Evolutionary conservation across 305 asterid species (phyloP), one percentile per base, ranked within the genome.

Genomic region (Fraxinus latifolia): DNA sequence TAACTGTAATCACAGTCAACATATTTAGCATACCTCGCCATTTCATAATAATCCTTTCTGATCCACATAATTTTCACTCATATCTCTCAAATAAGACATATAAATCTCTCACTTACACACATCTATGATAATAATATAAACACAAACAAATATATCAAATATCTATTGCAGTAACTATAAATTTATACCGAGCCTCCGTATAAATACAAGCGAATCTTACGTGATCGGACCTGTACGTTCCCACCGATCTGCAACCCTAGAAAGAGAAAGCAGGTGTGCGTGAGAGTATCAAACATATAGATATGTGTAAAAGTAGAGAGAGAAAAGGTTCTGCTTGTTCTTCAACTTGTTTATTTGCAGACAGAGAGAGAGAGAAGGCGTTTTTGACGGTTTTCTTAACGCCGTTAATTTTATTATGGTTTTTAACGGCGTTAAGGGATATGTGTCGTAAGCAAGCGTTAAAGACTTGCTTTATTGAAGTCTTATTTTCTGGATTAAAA

Each of bases 361-460:
- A 53, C 79, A 78, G 74, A 79, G 80, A 39, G 87, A 83, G 88
- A 85, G 77, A 60, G 77, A 53, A 76, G 21, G 84, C 81, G 85
- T 47, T 83, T 80, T 83, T 78, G 87, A 88, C 86, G 83, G 85
- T 81, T 85, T 60, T 15, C 74, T 76, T 86, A 65, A 87, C 87
- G 86, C 82, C 90, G 94, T 91, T 85, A 89, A 86, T 39, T 80
- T 81, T 78, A 74, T 17, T 67, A 80, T 82, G 12, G 81, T 29
- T 44, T 44, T 42, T 62, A 80, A 88, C 92, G 92, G 84, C 88
- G 93, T 90, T 81, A 85, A 78, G 25, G 29, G 47, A 77, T 39
- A 36, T 87, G 14, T 71, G 78, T 74, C 23, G 47, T 42, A 12
- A 65, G 83, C 37, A 79, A 42, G 83, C 82, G 44, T 78, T 15